Percentiles rank a stretch among this genome's conserved stretches.
Conservation (phyloP, 768 basidiomycete genomes). For the Pleurotus djamor region DNA sequence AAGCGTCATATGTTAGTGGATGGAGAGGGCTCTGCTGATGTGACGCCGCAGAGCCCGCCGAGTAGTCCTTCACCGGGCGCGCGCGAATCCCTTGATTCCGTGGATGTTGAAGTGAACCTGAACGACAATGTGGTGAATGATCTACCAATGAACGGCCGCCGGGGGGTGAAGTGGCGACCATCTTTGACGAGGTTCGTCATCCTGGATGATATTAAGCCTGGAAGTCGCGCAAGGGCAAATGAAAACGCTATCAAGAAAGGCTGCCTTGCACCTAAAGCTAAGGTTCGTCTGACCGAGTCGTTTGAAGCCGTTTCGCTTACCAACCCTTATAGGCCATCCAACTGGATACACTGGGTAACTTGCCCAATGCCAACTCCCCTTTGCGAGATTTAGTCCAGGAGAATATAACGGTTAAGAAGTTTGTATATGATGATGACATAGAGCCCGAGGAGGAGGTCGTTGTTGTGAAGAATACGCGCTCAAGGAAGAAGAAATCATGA, state of each 20-base stretch:
- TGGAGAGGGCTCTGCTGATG: constrained; percentile 25
- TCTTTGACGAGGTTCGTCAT: constrained; percentile 61
- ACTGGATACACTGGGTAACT: constrained; percentile 74
- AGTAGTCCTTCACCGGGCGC: constrained; percentile 6
- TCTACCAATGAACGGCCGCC: constrained; percentile 24
- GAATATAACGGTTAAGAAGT: constrained; percentile 72
- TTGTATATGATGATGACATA: constrained; percentile 75
- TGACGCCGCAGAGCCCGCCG: neutral
- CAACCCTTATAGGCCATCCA: constrained; percentile 43
- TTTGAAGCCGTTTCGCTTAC: neutral
- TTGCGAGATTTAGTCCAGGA: constrained; percentile 58
- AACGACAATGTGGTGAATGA: constrained; percentile 12
- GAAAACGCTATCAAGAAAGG: constrained; percentile 48
- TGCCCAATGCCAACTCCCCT: constrained; percentile 54
- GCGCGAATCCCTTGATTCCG: constrained; percentile 20
- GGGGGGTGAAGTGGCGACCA: constrained; percentile 77
- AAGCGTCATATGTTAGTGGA: constrained; percentile 34
- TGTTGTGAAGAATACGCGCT: constrained; percentile 52
- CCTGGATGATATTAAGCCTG: constrained; percentile 61
- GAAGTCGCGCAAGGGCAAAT: constrained; percentile 39
- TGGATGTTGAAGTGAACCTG: constrained; percentile 19
- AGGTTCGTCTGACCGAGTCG: constrained; percentile 39
- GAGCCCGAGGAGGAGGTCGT: constrained; percentile 26
- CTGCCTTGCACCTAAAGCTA: constrained; percentile 65
- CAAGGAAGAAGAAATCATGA: constrained; percentile 46